Base-by-base conservation (phyloP, 306 rosid genomes). In the Vigna radiata region DNA sequence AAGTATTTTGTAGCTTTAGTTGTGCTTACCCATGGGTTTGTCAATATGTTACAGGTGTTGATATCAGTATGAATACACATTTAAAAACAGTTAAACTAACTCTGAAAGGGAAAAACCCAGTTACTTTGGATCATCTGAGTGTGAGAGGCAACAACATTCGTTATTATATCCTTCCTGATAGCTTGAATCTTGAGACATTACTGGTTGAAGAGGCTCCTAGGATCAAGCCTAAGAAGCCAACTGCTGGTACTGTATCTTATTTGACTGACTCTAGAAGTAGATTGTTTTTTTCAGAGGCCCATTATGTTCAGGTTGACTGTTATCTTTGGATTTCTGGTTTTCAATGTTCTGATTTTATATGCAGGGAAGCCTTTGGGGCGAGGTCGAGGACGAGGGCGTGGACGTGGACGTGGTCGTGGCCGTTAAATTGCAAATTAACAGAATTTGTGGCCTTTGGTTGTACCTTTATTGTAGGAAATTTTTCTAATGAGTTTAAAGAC, bases 61-160 rank as follows among this genome's bases (percentile, higher is more conserved):
- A 84, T 71, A 84, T 79, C 79, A 84, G 84, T 41, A 84, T 79
- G 87, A 84, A 94, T 79, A 94, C 98, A 43, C 97, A 94, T 79
- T 88, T 94, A 89, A 94, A 94, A 88, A 89, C 91, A 0, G 98
- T 94, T 69, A 94, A 94, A 71, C 94, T 94, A 64, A 91, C 97
- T 9, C 81, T 91, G 76, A 94, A 89, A 86, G 98, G 97, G 75
- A 94, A 91, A 87, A 94, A 91, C 78, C 98, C 98, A 33, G 96
- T 91, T 68, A 91, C 96, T 70, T 75, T 94, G 75, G 98, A 94
- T 82, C 98, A 94, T 88, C 92, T 94, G 80, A 94, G 98, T 58
- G 97, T 94, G 75, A 88, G 97, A 88, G 98, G 98, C 46, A 91
- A 90, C 91, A 91, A 89, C 58, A 94, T 94, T 53, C 90, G 98